A percentile compares a stretch with the other conserved stretches of the same genome.
Evolutionary conservation across 139 green algal species (phyloP).

Genomic region (Ettlia oleoabundans): DNA sequence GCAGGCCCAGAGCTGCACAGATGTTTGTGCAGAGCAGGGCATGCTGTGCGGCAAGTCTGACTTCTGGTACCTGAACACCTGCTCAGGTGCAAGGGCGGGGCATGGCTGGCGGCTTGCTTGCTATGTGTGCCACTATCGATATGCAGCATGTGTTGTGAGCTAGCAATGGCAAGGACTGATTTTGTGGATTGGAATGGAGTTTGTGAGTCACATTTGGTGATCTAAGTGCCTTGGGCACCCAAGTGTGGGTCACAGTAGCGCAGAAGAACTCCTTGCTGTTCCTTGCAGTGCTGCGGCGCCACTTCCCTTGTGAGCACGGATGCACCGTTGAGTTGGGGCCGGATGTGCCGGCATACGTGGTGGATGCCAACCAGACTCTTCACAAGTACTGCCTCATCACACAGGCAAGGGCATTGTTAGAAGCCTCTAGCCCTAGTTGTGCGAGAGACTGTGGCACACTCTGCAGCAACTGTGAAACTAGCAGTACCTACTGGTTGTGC

Average conservation of each 20-base stretch:
- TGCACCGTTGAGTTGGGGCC: slow-evolving; percentile 50
- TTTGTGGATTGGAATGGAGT: too few relatives aligned
- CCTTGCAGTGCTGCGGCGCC: slow-evolving; percentile 35
- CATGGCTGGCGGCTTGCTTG: not conserved
- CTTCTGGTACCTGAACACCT: slow-evolving; percentile 60
- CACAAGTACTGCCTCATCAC: slow-evolving; percentile 36
- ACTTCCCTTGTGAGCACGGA: slow-evolving; percentile 53
- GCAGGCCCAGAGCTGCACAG: slow-evolving; percentile 38
- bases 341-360: slow-evolving; percentile 54
- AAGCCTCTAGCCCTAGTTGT: too few relatives aligned
- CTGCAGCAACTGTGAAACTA: too few relatives aligned
- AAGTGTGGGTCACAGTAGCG: too few relatives aligned
- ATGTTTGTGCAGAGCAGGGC: slow-evolving; percentile 32
- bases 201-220: too few relatives aligned
- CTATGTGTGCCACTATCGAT: too few relatives aligned
- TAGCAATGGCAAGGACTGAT: too few relatives aligned
- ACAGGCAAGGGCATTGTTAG: slow-evolving; percentile 38
- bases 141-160: not conserved
- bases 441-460: not conserved
- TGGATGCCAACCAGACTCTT: slow-evolving; percentile 27
- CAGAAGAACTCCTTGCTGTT: too few relatives aligned
- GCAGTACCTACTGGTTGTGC: not conserved
- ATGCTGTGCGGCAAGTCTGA: slow-evolving; percentile 41
- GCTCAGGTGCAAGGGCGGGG: slow-evolving; percentile 22
- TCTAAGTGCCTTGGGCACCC: too few relatives aligned